Evolutionary conservation across 2,329 filamentous ascomycete species (phyloP).

Genomic region (Teratosphaeriaceae sp.): DNA sequence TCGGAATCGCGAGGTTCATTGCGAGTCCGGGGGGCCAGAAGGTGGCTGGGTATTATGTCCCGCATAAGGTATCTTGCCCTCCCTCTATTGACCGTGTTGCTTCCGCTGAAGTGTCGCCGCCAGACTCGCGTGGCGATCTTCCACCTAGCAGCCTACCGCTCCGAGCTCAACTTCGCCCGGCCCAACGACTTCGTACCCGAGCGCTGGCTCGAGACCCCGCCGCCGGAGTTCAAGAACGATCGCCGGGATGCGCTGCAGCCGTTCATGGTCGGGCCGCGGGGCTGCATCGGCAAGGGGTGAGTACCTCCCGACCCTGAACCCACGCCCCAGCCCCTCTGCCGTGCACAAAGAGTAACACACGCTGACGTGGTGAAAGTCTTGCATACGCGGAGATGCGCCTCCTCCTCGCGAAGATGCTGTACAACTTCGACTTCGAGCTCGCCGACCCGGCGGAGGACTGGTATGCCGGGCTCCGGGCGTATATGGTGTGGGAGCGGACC

Average conservation of each 20-base stretch:
- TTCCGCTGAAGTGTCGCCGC: neutral
- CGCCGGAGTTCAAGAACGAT: slow-evolving; percentile 20
- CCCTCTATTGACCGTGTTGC: neutral
- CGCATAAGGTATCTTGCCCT: slow-evolving; percentile 9
- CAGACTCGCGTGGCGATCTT: slow-evolving; percentile 9
- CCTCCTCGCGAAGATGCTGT: slow-evolving; percentile 34
- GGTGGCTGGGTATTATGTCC: slow-evolving; percentile 21
- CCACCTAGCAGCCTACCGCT: slow-evolving; percentile 17
- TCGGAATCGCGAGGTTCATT: slow-evolving; percentile 18
- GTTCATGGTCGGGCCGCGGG: slow-evolving; percentile 25
- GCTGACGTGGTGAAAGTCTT: slow-evolving; percentile 15
- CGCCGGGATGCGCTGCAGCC: slow-evolving; percentile 23
- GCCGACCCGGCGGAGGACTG: slow-evolving; percentile 15
- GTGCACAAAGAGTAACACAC: neutral
- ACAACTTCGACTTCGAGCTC: slow-evolving; percentile 32
- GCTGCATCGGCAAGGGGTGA: slow-evolving; percentile 23
- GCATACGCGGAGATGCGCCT: slow-evolving; percentile 32
- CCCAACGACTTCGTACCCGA: slow-evolving; percentile 23
- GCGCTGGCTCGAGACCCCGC: slow-evolving; percentile 21
- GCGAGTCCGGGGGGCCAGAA: slow-evolving; percentile 5
- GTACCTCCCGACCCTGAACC: too few species aligned
- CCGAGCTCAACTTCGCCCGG: slow-evolving; percentile 19
- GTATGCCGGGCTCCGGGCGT: slow-evolving; percentile 2
- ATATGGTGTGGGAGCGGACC: slow-evolving; percentile 5
- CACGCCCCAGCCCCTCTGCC: slow-evolving; percentile 8